These are phyloP conservation scores for Colletotrichum noveboracense DNA, from an alignment of 2,329 filamentous ascomycete genomes.

Conservation along the genomic window DNA sequence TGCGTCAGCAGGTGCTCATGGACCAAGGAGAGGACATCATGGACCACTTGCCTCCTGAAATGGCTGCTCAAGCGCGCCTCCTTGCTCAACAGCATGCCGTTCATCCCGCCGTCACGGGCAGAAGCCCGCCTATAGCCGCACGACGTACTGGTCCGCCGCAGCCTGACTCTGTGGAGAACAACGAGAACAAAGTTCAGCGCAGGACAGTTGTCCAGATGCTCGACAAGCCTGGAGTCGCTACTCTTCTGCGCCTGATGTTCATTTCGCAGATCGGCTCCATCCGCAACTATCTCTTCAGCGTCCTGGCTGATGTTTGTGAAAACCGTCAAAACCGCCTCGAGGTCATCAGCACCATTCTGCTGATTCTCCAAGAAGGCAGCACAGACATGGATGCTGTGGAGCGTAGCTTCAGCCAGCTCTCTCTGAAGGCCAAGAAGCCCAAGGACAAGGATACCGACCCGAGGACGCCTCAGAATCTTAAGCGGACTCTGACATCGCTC, in stretches of 20 bases:
- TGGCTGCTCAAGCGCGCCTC: conserved; percentile 81
- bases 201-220: conserved; percentile 94
- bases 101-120: conserved; percentile 33
- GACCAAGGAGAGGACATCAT: conserved; percentile 92
- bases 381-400: conserved; percentile 93
- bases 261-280: conserved; percentile 90
- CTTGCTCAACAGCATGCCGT: conserved; percentile 30
- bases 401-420: conserved; percentile 92
- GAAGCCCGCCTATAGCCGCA: conserved; percentile 31
- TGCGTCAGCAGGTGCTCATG: conserved; percentile 86
- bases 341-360: conserved; percentile 88
- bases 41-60: conserved; percentile 81
- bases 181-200: conserved; percentile 70
- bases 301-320: conserved; percentile 90
- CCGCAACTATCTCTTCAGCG: conserved; percentile 81
- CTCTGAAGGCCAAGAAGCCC: conserved; percentile 85
- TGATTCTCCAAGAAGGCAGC: conserved; percentile 95
- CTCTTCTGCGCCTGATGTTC: conserved; percentile 98
- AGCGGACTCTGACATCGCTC: conserved; percentile 73
- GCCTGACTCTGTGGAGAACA: conserved; percentile 42
- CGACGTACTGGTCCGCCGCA: conserved; percentile 12
- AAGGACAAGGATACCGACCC: conserved; percentile 63
- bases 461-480: conserved; percentile 83
- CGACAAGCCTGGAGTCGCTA: conserved; percentile 93
- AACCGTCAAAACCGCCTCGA: conserved; percentile 96